phyloP scores from a whole-genome alignment of 2,329 filamentous ascomycete genomes.

The Ceratocystis destructans region DNA sequence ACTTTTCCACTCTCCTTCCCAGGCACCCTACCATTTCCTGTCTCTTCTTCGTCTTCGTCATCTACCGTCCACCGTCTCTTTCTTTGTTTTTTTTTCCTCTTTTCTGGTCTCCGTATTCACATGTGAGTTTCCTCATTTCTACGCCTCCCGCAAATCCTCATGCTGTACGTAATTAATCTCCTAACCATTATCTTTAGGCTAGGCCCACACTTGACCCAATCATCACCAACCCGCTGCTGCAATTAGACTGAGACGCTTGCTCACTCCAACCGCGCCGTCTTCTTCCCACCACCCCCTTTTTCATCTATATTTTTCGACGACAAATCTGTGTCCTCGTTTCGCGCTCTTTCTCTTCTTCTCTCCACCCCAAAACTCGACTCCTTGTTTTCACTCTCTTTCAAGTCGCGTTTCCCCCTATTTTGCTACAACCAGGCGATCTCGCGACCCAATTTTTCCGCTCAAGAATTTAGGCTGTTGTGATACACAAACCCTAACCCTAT shows the following conservation, averaged over 20 bases:
- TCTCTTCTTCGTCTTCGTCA: background rate
- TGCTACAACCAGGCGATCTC: background rate
- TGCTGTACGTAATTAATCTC: conserved; percentile 2
- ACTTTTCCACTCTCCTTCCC: background rate
- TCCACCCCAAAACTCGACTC: background rate
- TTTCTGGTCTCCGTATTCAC: background rate
- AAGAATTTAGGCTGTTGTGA: conserved; percentile 1
- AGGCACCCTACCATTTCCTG: background rate
- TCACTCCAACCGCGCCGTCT: background rate
- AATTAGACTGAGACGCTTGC: background rate
- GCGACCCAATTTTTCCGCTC: background rate
- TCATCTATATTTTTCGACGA: background rate
- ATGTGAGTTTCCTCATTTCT: background rate
- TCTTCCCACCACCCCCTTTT: background rate
- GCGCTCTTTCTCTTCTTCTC: background rate
- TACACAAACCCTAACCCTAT: background rate
- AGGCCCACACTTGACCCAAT: conserved; percentile 2
- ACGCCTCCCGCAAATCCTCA: background rate
- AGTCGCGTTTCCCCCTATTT: background rate
- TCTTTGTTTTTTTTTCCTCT: background rate
- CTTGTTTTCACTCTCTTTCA: background rate
- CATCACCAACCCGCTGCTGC: background rate
- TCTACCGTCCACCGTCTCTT: background rate
- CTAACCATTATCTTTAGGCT: background rate
- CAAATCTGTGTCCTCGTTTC: background rate